Evolutionary conservation across 345 rosid species (phyloP), one percentile per base, ranked within the genome.

Genomic region (Pistacia integerrima): DNA sequence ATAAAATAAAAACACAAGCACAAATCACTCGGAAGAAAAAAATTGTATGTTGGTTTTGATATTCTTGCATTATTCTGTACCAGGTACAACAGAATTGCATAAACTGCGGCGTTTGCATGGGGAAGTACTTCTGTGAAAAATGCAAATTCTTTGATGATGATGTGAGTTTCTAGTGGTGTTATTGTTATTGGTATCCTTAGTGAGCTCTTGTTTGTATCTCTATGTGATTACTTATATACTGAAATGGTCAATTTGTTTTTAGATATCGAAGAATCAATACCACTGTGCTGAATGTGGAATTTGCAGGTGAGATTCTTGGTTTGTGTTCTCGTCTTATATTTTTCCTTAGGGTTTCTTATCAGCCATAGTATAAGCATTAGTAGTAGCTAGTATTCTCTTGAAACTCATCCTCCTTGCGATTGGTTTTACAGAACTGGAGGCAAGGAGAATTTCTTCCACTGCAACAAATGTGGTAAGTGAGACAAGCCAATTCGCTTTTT

Each of bases 111-210:
- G 86, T 85, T 66, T 87, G 89, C 75, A 86, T 91, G 95, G 95
- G 95, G 64, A 85, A 81, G 67, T 91, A 91, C 76, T 91, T 86
- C 69, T 91, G 93, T 70, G 73, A 80, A 8, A 80, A 83, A 74
- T 91, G 95, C 89, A 91, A 89, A 62, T 88, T 89, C 85, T 91
- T 81, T 3, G 91, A 89, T 56, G 95, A 89, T 79, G 91, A 91
- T 78, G 95, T 91, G 64, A 79, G 76, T 70, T 57, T 67, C 75
- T 18, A 4, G 18, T 10, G 28, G 44, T 25, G 0, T 22, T 48
- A 41, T 41, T 41, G 20, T 51, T 20, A 41, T 56, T 36, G 14
- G 11, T 74, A 38, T 64, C 76, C 63, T 46, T 54, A 13, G 38
- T 5, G 0, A 55, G 17, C 59, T 36, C 1, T 28, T 14, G 64